Conservation (phyloP, 257 asterid species). For the Jaltomata sinuosa region DNA sequence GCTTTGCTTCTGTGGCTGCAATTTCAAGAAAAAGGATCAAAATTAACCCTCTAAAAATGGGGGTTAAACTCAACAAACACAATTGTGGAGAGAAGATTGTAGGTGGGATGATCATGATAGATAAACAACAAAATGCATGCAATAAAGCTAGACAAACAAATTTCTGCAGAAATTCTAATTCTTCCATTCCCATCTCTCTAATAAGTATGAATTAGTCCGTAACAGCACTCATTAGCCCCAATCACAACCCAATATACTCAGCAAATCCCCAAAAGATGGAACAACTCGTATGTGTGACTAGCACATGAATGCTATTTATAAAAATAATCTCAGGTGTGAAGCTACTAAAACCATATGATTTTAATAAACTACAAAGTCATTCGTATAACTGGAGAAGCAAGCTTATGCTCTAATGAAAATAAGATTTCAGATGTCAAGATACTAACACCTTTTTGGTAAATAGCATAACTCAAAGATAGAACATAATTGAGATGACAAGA, state of each 20-base stretch:
- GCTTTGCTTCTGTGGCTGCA: slow-evolving; percentile 19
- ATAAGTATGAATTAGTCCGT: background rate
- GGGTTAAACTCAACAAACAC: background rate
- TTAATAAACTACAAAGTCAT: background rate
- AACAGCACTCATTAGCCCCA: background rate
- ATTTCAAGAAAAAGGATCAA: background rate
- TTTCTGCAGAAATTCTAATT: background rate
- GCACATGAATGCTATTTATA: background rate
- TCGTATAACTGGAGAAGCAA: background rate
- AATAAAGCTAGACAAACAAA: background rate
- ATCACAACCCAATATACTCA: background rate
- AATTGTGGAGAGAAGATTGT: background rate
- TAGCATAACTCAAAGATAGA: background rate
- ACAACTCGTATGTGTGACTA: background rate
- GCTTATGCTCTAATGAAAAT: background rate
- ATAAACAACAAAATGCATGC: background rate
- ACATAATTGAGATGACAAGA: background rate
- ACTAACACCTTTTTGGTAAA: background rate
- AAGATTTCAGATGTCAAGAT: background rate
- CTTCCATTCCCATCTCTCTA: background rate
- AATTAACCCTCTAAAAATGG: background rate
- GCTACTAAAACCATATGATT: background rate
- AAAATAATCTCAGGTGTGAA: background rate
- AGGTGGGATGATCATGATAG: background rate
- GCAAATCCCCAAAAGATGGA: background rate